phyloP scores from a whole-genome alignment of 345 rosid species.

The Salix udensis region DNA sequence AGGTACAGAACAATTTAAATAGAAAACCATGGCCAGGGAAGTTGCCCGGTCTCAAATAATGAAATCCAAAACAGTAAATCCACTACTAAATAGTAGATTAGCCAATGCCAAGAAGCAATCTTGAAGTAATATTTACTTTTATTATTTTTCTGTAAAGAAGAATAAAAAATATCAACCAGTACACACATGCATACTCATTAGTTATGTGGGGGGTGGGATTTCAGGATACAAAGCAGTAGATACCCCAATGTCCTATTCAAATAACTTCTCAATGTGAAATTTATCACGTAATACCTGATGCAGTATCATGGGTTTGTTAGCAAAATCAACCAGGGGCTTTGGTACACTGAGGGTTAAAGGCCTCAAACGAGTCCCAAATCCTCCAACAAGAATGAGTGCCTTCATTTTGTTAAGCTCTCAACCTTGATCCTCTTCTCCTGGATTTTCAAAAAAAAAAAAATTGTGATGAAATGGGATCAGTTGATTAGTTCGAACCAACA shows the following conservation, averaged over 20 bases:
- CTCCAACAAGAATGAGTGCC: slow-evolving; percentile 26
- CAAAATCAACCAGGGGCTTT: slow-evolving; percentile 28
- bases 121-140: no score
- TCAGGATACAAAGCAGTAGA: no score
- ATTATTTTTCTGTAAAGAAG: background rate
- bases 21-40: background rate
- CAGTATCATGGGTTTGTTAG: slow-evolving; percentile 27
- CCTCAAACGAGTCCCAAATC: slow-evolving; percentile 24
- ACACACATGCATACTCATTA: no score
- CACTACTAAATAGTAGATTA: no score
- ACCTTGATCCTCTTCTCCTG: background rate
- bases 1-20: background rate
- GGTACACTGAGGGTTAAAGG: slow-evolving; percentile 25
- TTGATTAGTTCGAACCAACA: no score
- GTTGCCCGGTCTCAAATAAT: background rate
- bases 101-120: no score
- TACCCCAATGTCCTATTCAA: no score
- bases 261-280: background rate
- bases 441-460: slow-evolving; percentile 18
- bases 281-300: slow-evolving; percentile 15
- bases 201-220: no score
- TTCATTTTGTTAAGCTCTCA: slow-evolving; percentile 7
- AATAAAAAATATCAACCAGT: background rate
- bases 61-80: background rate
- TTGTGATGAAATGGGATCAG: slow-evolving; percentile 7